A percentile compares a stretch with the other conserved stretches of the same genome.
Conservation (phyloP, 176 grass and related monocot species). For the Cenchrus americanus region DNA sequence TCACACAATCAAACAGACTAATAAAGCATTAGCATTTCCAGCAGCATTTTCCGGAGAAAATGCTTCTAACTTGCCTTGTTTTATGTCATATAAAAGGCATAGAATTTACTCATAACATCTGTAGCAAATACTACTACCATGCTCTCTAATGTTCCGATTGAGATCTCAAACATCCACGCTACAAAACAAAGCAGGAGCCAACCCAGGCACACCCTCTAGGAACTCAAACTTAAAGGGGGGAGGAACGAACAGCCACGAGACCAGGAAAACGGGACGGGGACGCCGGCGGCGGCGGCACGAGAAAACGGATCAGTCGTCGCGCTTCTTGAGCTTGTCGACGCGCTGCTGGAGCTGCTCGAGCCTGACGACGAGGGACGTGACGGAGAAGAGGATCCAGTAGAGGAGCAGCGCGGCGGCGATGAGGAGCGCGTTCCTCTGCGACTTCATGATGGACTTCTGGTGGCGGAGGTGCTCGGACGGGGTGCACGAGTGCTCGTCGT, state of each 20-base stretch:
- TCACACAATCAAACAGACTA: not conserved
- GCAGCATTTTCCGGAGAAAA: not conserved
- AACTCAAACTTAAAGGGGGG: not conserved
- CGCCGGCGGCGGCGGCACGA: not conserved
- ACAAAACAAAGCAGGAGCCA: not conserved
- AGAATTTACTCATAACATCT: not conserved
- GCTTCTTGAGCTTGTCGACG: constrained; percentile 83
- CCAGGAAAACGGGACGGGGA: not conserved
- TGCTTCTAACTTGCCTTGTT: not conserved
- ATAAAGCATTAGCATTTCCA: not conserved
- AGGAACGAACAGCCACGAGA: not conserved
- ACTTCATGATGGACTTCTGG: constrained; percentile 98
- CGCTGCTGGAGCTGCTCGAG: constrained; percentile 77
- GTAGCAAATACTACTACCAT: not conserved
- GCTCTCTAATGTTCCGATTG: not conserved
- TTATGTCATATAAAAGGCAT: not conserved
- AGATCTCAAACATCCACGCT: not conserved
- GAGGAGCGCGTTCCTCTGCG: constrained; percentile 91
- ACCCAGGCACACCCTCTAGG: not conserved
- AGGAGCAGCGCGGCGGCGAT: constrained; percentile 86
- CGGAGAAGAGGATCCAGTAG: constrained; percentile 92
- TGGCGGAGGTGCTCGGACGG: constrained; percentile 90
- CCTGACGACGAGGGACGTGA: constrained; percentile 75
- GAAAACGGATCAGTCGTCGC: constrained; percentile 55
- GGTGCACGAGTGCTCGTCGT: constrained; percentile 79